Conservation (phyloP, 345 rosid species). For the Turnera subulata region DNA sequence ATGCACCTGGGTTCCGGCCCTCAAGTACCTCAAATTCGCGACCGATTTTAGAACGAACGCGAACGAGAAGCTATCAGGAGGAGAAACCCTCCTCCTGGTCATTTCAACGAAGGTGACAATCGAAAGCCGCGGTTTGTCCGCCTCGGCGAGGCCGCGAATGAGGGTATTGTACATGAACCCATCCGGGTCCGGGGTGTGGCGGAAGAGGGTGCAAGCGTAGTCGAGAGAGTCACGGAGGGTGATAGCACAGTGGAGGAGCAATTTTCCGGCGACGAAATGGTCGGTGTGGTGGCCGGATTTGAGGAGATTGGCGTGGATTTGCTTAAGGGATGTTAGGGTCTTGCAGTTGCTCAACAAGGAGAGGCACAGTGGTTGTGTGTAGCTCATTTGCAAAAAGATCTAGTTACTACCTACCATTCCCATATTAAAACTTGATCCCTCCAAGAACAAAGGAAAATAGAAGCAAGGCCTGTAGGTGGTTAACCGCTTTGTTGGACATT, state of each 20-base stretch:
- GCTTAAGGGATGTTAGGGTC: conserved; percentile 41
- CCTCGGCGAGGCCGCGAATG: conserved; percentile 56
- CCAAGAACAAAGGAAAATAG: too few species aligned
- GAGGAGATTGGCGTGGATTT: conserved; percentile 45
- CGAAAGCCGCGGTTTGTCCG: conserved; percentile 40
- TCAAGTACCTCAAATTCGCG: conserved; percentile 38
- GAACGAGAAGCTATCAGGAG: conserved; percentile 68
- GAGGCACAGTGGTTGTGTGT: conserved; percentile 18
- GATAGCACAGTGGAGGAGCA: conserved; percentile 49
- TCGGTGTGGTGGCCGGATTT: conserved; percentile 43
- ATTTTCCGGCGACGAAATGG: conserved; percentile 49
- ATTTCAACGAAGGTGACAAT: conserved; percentile 38
- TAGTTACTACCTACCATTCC: too few species aligned
- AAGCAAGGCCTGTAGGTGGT: too few species aligned
- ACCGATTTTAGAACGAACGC: conserved; percentile 62
- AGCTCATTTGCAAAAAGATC: too few species aligned
- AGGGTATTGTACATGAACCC: conserved; percentile 71
- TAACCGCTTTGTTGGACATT: too few species aligned
- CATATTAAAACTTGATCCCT: too few species aligned
- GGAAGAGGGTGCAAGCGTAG: conserved; percentile 46
- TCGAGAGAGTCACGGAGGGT: conserved; percentile 37
- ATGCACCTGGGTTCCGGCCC: conserved; percentile 53
- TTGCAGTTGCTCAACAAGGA: conserved; percentile 44
- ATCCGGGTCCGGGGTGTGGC: conserved; percentile 46
- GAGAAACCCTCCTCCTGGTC: conserved; percentile 25